Conservation (phyloP, 306 rosid genomes). For the Quercus variabilis region DNA sequence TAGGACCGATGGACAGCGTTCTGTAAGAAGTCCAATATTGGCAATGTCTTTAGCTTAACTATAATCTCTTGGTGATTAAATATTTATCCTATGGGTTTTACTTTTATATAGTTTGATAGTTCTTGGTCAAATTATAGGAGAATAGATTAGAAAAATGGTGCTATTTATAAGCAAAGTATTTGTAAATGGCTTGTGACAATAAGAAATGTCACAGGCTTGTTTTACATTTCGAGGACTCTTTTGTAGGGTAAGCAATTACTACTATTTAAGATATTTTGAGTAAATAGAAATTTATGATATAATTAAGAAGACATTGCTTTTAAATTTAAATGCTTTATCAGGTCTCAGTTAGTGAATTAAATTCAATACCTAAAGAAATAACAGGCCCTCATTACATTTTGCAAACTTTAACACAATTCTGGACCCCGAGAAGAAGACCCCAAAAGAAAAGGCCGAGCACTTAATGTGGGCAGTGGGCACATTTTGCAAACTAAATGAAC, state of each 20-base stretch:
- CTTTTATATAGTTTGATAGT: not conserved
- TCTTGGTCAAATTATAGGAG: slow-evolving; percentile 14
- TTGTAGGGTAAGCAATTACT: too few species aligned
- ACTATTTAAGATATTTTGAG: too few species aligned
- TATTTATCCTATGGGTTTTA: not conserved
- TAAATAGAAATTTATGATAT: too few species aligned
- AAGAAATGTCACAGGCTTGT: not conserved
- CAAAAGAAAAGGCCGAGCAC: not conserved
- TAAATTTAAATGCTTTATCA: not conserved
- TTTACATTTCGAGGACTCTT: too few species aligned
- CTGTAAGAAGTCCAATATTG: slow-evolving; percentile 62
- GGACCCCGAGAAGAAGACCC: not conserved
- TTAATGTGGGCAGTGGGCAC: not conserved
- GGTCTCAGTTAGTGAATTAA: not conserved
- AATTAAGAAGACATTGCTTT: not conserved
- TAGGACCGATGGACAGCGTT: slow-evolving; percentile 41
- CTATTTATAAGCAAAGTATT: not conserved
- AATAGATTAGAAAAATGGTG: slow-evolving; percentile 3
- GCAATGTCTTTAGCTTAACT: slow-evolving; percentile 45
- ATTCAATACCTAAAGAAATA: not conserved
- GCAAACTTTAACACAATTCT: not conserved
- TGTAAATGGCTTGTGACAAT: not conserved
- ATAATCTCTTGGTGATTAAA: not conserved
- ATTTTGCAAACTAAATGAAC: not conserved
- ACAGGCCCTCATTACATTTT: not conserved